Evolutionary conservation across 305 asterid genomes (phyloP).

Genomic region (Solanum hybrid): DNA sequence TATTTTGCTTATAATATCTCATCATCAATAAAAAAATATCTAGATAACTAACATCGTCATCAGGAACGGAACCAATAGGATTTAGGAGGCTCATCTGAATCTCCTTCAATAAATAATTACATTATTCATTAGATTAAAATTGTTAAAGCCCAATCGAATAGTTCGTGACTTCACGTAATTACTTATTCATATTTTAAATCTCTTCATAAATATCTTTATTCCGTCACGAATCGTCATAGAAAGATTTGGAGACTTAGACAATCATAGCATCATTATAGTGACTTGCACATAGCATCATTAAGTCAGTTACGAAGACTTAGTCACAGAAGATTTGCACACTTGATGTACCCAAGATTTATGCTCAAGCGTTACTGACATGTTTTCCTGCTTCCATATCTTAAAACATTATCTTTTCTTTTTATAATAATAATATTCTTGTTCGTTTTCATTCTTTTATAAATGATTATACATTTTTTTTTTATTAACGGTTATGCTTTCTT

Average conservation of each 20-base stretch:
- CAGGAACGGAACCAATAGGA: accelerated
- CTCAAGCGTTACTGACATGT: background rate
- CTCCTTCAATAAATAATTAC: background rate
- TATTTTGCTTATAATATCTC: background rate
- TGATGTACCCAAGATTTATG: constrained; percentile 71
- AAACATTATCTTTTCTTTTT: background rate
- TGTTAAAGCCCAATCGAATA: background rate
- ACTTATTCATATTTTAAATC: background rate
- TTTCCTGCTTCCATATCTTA: background rate
- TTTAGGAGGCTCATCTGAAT: background rate
- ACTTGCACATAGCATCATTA: no score
- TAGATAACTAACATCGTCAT: background rate
- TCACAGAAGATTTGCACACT: constrained; percentile 89
- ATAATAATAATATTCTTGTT: background rate
- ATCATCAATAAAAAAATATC: background rate
- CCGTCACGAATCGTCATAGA: accelerated
- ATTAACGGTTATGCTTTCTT: no score
- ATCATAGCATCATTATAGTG: background rate
- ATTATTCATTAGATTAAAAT: background rate
- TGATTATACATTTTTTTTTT: no score
- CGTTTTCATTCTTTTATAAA: background rate
- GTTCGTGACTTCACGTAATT: accelerated
- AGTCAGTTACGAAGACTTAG: constrained; percentile 69
- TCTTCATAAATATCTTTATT: background rate
- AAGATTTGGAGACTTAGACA: background rate